Percentiles rank a stretch among this genome's conserved stretches.
Evolutionary conservation across 1,284 basidiomycete genomes (phyloP).

Genomic region (Cerioporus squamosus): DNA sequence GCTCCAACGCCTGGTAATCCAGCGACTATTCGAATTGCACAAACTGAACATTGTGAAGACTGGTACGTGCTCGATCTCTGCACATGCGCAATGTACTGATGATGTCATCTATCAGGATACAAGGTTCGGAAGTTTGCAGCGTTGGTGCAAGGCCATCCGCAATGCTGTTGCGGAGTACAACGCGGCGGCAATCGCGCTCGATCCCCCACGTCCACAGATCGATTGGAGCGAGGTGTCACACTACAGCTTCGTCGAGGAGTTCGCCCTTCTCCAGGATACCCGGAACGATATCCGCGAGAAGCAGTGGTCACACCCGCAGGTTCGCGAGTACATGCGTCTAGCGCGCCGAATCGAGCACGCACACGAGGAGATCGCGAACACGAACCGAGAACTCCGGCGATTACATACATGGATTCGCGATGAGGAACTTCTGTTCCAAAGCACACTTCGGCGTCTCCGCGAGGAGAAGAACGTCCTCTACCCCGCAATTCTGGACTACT

Average conservation of each 20-base stretch:
- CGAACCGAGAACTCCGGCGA: slow-evolving; percentile 36
- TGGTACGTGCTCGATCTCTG: slow-evolving; percentile 8
- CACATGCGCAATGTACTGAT: background rate
- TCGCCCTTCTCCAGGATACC: slow-evolving; percentile 37
- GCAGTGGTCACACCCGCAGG: slow-evolving; percentile 12
- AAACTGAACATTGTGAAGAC: slow-evolving; percentile 31
- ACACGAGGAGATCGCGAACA: slow-evolving; percentile 35
- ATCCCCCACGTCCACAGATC: slow-evolving; percentile 31
- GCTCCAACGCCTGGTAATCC: slow-evolving; percentile 32
- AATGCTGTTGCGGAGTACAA: slow-evolving; percentile 31
- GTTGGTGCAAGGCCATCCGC: slow-evolving; percentile 24
- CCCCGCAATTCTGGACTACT: background rate
- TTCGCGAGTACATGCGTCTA: slow-evolving; percentile 31
- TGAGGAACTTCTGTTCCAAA: slow-evolving; percentile 17
- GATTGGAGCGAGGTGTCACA: slow-evolving; percentile 34
- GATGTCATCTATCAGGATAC: background rate
- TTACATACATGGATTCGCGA: slow-evolving; percentile 29
- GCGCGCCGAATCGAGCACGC: slow-evolving; percentile 36
- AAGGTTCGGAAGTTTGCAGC: slow-evolving; percentile 16
- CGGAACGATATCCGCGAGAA: slow-evolving; percentile 31
- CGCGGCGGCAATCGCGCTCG: slow-evolving; percentile 21
- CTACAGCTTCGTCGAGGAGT: slow-evolving; percentile 39
- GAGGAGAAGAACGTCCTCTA: background rate
- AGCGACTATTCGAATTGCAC: slow-evolving; percentile 34
- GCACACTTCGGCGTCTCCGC: background rate